Evolutionary conservation across 1,139 yeast species (phyloP), one percentile per base, ranked within the genome.

Genomic region (Saccharomyces hybrid): DNA sequence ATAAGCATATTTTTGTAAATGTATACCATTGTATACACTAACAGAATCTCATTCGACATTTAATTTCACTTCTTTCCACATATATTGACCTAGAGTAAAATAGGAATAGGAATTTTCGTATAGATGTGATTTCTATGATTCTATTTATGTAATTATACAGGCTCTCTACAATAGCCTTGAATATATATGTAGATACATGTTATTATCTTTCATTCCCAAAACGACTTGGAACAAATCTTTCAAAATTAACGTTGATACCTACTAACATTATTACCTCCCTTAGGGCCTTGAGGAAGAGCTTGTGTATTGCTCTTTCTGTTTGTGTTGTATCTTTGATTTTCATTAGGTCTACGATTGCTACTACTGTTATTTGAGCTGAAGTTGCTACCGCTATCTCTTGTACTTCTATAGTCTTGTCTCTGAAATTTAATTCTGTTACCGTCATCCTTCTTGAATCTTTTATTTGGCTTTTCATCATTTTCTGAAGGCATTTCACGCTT

Each of bases 281-380:
- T 61, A 7, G 65, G 65, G 2, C 65, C 66, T 31, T 61, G 64
- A 1, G 66, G 65, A 9, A 61, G 49, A 3, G 50, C 42, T n/a
- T 54, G 56, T 19, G 54, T 52, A 28, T 42, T 50, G 26, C 50
- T 49, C 38, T 52, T 52, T 27, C 51, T 46, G 21, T 53, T 56
- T 9, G 52, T 29, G 46, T 52, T 50, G 47, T 54, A 47, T 46
- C 60, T 54, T 52, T 58, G n/a, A 47, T 46, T 32, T 47, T 54
- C 52, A 26, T 49, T 29, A 38, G 48, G 29, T 31, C 55, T 49
- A 34, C 51, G 46, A 34, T 47, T 49, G 11, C 48, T n/a, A 7
- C 32, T 8, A 2, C 49, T 49, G 5, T 27, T 44, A 9, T 46
- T 27, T 11, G 49, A 28, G 21, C 44, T 16, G 11, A 16, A 31